Evolutionary conservation across 2,329 filamentous ascomycete genomes (phyloP), one percentile per base, ranked within the genome.

Genomic region (Sporothrix phasma): DNA sequence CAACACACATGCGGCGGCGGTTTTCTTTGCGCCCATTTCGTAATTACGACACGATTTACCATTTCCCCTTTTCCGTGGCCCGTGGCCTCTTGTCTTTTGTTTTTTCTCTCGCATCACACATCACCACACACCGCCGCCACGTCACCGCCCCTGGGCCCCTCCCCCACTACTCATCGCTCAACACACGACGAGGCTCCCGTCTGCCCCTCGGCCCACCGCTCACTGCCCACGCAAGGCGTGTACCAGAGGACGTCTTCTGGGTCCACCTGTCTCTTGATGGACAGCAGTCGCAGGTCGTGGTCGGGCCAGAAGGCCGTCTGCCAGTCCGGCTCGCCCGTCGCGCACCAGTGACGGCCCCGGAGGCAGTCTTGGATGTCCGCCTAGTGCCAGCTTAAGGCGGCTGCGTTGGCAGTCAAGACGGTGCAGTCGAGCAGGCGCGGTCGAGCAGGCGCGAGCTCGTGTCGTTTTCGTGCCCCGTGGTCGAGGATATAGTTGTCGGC

Each of bases 361-460:
- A n/a, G n/a, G n/a, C n/a, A n/a, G n/a, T n/a, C 60, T 62, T 59
- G n/a, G 68, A n/a, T n/a, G n/a, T n/a, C n/a, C n/a, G n/a, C n/a
- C 65, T 3, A 69, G 63, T 1, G 66, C 68, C 22, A 58, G 15
- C 26, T 67, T 66, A 39, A 66, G 6, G 61, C 34, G 4, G 64
- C 64, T 13, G 53, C 29, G 39, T 70, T 67, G 10, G 31, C 46
- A 1, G 65, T 66, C n/a, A 70, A 45, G 1, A 68, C 68, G 2
- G 61, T 17, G 54, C 74, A 72, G 13, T 69, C 72, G 61, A 77
- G 71, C 64, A 74, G 70, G 61, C 17, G 54, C 74, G 73, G 13
- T 69, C 72, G 61, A 77, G 71, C 64, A 74, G 70, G 73, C 76
- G 77, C 46, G 61, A 63, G 47, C 67, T 66, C 64, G 68, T 66